phyloP scores from a whole-genome alignment of 192 early-diverging fungal genomes.

The Linderina pennispora region DNA sequence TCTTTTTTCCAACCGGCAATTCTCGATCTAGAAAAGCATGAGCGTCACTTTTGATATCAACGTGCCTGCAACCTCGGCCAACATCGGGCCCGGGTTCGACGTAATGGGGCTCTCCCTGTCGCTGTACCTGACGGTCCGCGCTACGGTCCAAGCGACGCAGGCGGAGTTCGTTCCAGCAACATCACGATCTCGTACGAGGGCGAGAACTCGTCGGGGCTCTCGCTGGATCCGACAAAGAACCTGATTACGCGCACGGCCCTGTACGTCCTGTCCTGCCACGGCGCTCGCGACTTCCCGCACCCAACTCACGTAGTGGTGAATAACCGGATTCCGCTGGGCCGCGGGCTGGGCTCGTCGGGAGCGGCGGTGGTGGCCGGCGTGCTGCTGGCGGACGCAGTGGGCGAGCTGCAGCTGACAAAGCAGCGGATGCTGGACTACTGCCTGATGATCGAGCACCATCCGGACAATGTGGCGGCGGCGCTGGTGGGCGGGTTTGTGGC shows the following conservation, averaged over 20 bases:
- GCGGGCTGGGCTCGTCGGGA: conserved; percentile 95
- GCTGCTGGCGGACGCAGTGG: conserved; percentile 70
- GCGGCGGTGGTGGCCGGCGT: conserved; percentile 95
- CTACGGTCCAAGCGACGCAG: conserved; percentile 15
- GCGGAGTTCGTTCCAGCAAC: conserved; percentile 5
- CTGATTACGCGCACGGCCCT: conserved; percentile 90
- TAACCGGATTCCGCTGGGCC: conserved; percentile 92
- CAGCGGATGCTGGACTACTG: conserved; percentile 89
- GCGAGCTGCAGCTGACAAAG: conserved; percentile 57
- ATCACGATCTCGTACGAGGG: conserved; percentile 47
- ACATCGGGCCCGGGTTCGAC: conserved; percentile 98
- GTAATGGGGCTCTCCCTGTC: conserved; percentile 87
- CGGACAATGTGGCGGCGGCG: conserved; percentile 94
- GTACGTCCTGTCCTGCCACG: conserved; percentile 74
- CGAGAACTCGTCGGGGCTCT: conserved; percentile 58
- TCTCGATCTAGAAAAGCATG: too few relatives aligned
- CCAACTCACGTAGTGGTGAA: conserved; percentile 67
- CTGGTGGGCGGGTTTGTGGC: conserved; percentile 93
- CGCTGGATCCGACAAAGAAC: conserved; percentile 73
- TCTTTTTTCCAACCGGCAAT: not conserved
- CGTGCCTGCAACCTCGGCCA: conserved; percentile 95
- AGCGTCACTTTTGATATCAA: conserved; percentile 47
- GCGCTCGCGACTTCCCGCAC: conserved; percentile 53
- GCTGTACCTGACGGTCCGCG: conserved; percentile 73
- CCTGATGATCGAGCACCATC: conserved; percentile 92